Base-by-base conservation (phyloP, 768 basidiomycete species). In the Mycena amicta region DNA sequence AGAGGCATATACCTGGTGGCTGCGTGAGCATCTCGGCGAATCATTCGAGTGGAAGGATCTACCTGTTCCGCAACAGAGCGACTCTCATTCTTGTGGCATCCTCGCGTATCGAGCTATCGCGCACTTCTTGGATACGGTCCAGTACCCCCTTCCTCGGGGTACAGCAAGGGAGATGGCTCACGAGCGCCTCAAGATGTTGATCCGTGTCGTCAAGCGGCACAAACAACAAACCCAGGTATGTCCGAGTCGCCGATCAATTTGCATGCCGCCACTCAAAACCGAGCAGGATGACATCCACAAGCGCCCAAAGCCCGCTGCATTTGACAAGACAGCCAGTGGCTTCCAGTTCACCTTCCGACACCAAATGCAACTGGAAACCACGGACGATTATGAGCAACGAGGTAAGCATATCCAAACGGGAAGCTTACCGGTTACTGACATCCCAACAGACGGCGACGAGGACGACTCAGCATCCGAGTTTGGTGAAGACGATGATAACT, bases 161-260 rank as follows among this genome's bases (percentile, higher is more conserved):
- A 51, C 47, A 5, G 27, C 39, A 15, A 30, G 39, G n/a, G 23
- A 53, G 1, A 60, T 60, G 58, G 58, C 50, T 5, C 53, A 51
- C n/a, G 58, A 60, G 23, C 53, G 53, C 6, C 22, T 60, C 40
- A 50, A 54, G 30, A 51, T 55, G 40, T 60, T 60, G 13, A 39
- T 60, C 2, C 46, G 50, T 2, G 43, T 60, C 16, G 33, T 51
- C n/a, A 25, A 60, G 20, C 27, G 40, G 1, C 53, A 60, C n/a
- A 12, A 46, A 3, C 20, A 23, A 33, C 43, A 46, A 6, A n/a
- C 23, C 43, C 20, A n/a, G 8, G 8, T 37, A 46, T 6, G 43
- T 6, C 16, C 8, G 20, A 20, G 43, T 46, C 43, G 6, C 8
- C 33, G 33, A 37, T 37, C 33, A 37, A 37, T 37, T 37, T 37